Evolutionary conservation across 176 grass and related monocot species (phyloP).

Genomic region (Saccharum spontaneum): DNA sequence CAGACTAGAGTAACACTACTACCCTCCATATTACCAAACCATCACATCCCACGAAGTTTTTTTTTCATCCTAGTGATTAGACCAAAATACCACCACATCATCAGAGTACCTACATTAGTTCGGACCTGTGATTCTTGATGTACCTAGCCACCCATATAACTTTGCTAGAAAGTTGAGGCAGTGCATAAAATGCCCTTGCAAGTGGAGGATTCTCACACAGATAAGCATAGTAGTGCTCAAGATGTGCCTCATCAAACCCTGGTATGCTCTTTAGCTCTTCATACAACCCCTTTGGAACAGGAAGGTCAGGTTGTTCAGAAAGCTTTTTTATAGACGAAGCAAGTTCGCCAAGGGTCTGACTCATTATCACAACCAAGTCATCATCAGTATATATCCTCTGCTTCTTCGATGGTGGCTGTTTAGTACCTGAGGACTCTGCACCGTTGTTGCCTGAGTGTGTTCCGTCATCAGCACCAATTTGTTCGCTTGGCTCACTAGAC

Average conservation of each 20-base stretch:
- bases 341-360: neutral
- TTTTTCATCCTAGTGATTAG: neutral
- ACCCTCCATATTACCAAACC: neutral
- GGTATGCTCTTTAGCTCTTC: neutral
- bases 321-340: neutral
- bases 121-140: neutral
- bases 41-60: neutral
- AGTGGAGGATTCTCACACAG: neutral
- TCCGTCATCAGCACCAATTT: neutral
- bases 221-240: constrained; percentile 8
- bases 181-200: neutral
- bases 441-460: neutral
- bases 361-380: neutral
- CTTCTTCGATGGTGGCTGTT: neutral
- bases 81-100: neutral
- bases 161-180: neutral
- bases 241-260: neutral
- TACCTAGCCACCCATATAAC: neutral
- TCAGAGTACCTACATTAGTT: neutral
- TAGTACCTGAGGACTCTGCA: neutral
- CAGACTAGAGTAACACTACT: neutral
- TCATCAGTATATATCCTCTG: neutral
- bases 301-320: neutral
- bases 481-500: neutral
- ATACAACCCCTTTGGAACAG: neutral